These are phyloP conservation scores for Pseudoneurospora amorphoporcata DNA, from an alignment of 495 filamentous ascomycete genomes.

Conservation along the genomic window DNA sequence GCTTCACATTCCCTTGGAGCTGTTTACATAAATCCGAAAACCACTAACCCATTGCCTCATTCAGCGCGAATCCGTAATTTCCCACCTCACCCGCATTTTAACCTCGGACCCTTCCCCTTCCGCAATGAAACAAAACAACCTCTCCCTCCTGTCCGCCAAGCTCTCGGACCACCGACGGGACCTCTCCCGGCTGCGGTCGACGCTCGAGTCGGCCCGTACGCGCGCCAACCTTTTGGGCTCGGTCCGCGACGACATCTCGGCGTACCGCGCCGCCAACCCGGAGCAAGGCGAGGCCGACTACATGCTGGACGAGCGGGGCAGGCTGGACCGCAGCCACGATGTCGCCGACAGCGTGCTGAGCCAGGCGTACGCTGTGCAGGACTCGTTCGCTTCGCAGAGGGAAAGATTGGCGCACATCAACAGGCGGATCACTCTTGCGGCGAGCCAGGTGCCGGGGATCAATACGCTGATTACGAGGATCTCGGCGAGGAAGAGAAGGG, in stretches of 20 bases:
- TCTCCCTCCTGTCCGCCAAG: constrained; percentile 83
- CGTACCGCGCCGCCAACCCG: constrained; percentile 74
- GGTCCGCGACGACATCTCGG: constrained; percentile 84
- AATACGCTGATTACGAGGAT: constrained; percentile 91
- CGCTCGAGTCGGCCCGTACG: constrained; percentile 63
- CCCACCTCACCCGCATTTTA: constrained; percentile 78
- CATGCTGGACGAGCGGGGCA: constrained; percentile 82
- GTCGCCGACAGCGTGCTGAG: constrained; percentile 84
- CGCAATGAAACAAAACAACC: constrained; percentile 88
- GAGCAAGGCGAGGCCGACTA: constrained; percentile 82
- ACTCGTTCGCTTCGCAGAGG: constrained; percentile 77
- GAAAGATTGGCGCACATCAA: constrained; percentile 82
- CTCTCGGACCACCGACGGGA: constrained; percentile 80
- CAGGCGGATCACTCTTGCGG: constrained; percentile 75
- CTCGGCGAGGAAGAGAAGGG: constrained; percentile 86
- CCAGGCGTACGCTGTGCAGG: constrained; percentile 95
- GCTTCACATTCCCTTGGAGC: neutral
- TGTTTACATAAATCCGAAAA: neutral
- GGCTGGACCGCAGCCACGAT: constrained; percentile 78
- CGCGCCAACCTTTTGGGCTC: constrained; percentile 84
- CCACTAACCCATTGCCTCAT: neutral
- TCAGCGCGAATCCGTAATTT: constrained; percentile 72
- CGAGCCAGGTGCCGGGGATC: constrained; percentile 83
- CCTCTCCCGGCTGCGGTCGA: constrained; percentile 56
- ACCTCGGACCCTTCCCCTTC: constrained; percentile 91